Base-by-base conservation (phyloP, 106 monocot species). In the Allium cepa region DNA sequence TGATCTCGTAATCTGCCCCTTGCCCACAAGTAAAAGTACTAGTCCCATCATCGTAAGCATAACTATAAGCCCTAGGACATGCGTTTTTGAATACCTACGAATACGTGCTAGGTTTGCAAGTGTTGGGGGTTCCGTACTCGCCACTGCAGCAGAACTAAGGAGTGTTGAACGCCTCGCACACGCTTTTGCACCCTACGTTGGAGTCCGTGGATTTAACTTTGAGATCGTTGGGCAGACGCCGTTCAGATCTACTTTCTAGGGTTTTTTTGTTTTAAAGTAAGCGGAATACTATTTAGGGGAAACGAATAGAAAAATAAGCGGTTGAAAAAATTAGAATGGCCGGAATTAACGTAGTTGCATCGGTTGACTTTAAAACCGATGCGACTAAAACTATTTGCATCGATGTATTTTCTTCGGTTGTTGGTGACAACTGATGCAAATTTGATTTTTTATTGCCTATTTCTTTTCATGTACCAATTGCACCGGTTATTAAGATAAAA, bases 21-120 rank as follows among this genome's bases (percentile, higher is more conserved):
- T 73, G 15, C 51, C 71, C 78, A 69, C 96, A 97, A 7, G 96
- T 97, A 70, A 97, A 97, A 7, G 96, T 97, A 7, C 84, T 84
- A 28, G 92, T 97, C 8, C 86, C 68, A 53, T 97, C 96, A 53
- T 97, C 96, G 66, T 86, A 97, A 27, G 96, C 96, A 62, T 97
- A 97, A 78, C 92, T 92, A 75, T 97, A 97, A 1, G 91, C 88
- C 17, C 85, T 58, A 0, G 92, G 92, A 71, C 92, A 92, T 3
- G 92, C 92, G 68, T 80, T 85, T 82, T 97, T 97, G 79, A 97
- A 97, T 78, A 97, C 76, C 79, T 77, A 64, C 3, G 96, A 97
- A 78, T 92, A 97, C 1, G 77, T 53, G 13, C 84, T 73, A 0
- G 96, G 96, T 63, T 73, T 77, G 77, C 96, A 97, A 0, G 96